Evolutionary conservation across 305 asterid genomes (phyloP), one percentile per base, ranked within the genome.

Genomic region (Rubia tinctorum): DNA sequence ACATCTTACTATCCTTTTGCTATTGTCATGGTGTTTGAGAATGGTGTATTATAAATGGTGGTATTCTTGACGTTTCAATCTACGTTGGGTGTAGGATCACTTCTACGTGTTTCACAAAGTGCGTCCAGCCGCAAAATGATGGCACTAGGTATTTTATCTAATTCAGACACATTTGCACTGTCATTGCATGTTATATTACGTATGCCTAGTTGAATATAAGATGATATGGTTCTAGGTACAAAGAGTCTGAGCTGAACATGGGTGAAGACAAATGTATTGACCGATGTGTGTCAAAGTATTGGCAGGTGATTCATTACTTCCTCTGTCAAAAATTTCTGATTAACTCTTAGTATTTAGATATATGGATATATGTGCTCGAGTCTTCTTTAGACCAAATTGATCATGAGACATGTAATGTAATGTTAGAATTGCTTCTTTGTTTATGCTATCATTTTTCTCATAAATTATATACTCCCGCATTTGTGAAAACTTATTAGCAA

Each of bases 191-290:
- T 53, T 51, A 47, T 49, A 18, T 49, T 49, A 6, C n/a, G 2
- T 17, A 1, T 70, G 68, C 71, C 7, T 51, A 13, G 23, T 42
- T 64, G 45, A 15, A 39, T 69, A 8, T 2, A 39, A 8, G 53
- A 22, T 43, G 17, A 14, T 40, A 14, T 30, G 27, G 23, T 78
- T 78, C 53, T 77, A 91, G 98, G 88, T 91, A 91, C 82, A 93
- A 93, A 80, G 96, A 91, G 56, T 83, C 97, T 18, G 98, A 93
- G 88, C 78, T 93, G 70, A 89, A 91, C 89, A 91, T 91, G 95
- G 96, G 95, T 45, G 98, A 91, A 84, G 91, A 89, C 80, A 87
- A 89, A 78, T 93, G 98, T 87, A 91, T 91, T 74, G 98, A 89
- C 75, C 89, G 92, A 1, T 93, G 98, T 6, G 97, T 91, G 74